Conservation (phyloP, 805 yeast genomes). For the Wickerhamomyces chambardii region DNA sequence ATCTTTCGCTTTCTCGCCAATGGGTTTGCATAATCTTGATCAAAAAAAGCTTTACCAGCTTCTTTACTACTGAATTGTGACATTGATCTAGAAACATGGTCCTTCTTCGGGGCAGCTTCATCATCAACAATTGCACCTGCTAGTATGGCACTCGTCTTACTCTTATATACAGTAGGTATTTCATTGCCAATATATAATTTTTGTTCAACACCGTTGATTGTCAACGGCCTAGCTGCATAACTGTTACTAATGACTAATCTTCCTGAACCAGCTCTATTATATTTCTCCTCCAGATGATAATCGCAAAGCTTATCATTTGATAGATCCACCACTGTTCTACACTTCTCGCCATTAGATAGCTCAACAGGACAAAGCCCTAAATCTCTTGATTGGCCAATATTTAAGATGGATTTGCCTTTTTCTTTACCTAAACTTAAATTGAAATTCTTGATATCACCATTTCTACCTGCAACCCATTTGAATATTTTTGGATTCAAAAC, state of each 20-base stretch:
- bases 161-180: background rate
- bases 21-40: conserved; percentile 40
- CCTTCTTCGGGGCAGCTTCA: conserved; percentile 13
- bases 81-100: conserved; percentile 13
- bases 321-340: conserved; percentile 54
- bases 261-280: conserved; percentile 42
- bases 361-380: conserved; percentile 53
- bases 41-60: conserved; percentile 42
- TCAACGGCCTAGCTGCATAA: conserved; percentile 48
- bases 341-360: conserved; percentile 38
- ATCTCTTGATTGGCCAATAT: conserved; percentile 63
- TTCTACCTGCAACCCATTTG: conserved; percentile 21
- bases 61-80: conserved; percentile 28
- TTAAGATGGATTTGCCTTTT: conserved; percentile 45
- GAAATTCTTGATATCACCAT: conserved; percentile 31
- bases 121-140: conserved; percentile 16
- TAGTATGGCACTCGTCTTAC: conserved; percentile 3
- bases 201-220: conserved; percentile 31
- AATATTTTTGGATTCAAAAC: conserved; percentile 66
- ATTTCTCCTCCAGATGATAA: conserved; percentile 56
- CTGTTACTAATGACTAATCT: conserved; percentile 72
- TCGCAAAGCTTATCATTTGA: conserved; percentile 52
- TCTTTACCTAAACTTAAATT: conserved; percentile 42
- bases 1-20: conserved; percentile 28
- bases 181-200: conserved; percentile 29